Evolutionary conservation across 2,329 filamentous ascomycete species (phyloP).

Genomic region (Pezicula carpinea): DNA sequence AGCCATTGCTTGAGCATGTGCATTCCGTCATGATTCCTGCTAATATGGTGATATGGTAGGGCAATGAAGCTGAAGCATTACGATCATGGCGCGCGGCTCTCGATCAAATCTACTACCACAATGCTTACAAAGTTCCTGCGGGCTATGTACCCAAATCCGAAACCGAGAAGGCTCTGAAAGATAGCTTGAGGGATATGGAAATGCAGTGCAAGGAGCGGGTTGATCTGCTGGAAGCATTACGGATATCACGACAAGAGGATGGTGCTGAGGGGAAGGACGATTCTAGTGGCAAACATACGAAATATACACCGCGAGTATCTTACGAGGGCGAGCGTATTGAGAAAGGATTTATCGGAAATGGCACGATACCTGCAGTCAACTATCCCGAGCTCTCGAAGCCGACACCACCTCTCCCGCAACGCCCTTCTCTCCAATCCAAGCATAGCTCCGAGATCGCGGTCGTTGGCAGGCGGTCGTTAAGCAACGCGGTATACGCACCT

Average conservation of each 20-base stretch:
- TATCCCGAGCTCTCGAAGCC: slow-evolving; percentile 75
- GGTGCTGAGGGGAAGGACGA: slow-evolving; percentile 18
- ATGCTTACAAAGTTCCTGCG: slow-evolving; percentile 67
- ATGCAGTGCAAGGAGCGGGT: slow-evolving; percentile 91
- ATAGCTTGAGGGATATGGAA: slow-evolving; percentile 79
- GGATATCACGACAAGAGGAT: slow-evolving; percentile 53
- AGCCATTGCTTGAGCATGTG: too few species aligned
- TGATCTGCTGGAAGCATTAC: slow-evolving; percentile 78
- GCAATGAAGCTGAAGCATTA: slow-evolving; percentile 85
- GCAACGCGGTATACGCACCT: slow-evolving; percentile 5
- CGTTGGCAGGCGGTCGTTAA: slow-evolving; percentile 25
- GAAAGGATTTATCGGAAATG: slow-evolving; percentile 68
- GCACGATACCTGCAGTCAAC: slow-evolving; percentile 74
- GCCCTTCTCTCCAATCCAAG: slow-evolving; percentile 41
- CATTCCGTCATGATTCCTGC: background rate
- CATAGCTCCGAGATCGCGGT: slow-evolving; percentile 46
- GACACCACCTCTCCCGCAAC: slow-evolving; percentile 48
- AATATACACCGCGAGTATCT: slow-evolving; percentile 18
- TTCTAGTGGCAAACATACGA: slow-evolving; percentile 22
- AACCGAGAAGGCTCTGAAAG: slow-evolving; percentile 76
- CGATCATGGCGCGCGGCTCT: slow-evolving; percentile 86
- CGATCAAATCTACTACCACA: slow-evolving; percentile 82
- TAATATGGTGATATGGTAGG: slow-evolving; percentile 44
- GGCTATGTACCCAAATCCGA: slow-evolving; percentile 69
- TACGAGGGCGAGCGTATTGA: slow-evolving; percentile 24